Base-by-base conservation (phyloP, 1,284 basidiomycete genomes). In the Moesziomyces aphidis region DNA sequence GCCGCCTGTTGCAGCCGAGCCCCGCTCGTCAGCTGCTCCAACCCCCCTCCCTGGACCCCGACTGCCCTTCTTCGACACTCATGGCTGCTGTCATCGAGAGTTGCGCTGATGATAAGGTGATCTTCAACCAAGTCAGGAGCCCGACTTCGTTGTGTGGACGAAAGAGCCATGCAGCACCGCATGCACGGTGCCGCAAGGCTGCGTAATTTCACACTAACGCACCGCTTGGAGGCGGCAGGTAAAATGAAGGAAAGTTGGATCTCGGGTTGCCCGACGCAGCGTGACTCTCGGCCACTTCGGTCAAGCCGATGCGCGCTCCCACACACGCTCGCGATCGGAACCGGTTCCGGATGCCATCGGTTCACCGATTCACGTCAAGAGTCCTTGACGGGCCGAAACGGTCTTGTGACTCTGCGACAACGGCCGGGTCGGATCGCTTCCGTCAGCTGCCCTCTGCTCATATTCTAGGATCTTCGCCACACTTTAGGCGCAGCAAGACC, bases 191-290 rank as follows among this genome's bases (percentile, higher is more conserved):
- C 39, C 15, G 39, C 55, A 53, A 3, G 28, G 49, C 49, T 39
- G 28, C 47, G 61, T 52, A 50, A 62, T 62, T 36, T 13, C 24
- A 62, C 61, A 42, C 24, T n/a, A 47, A 34, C 44, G 19, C 6
- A 17, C 39, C 19, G 36, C 36, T 55, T 55, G 13, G 22, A 36
- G 5, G 5, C 9, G 31, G 31, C 39, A 15, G 39, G 11, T 1
- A 42, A 42, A 42, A 11, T 34, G 31, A 13, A 34, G 31, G 10
- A 34, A 13, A 34, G 31, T 34, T 34, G 31, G 31, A 34, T 34
- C 13, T 34, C 31, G 31, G 31, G 31, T 34, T 34, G 31, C 39
- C 19, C 39, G 39, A 19, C 39, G 39, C 39, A 42, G 39, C 17
- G 39, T 42, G 39, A 19, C 39, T 42, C 3, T 34, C 10, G 7